Evolutionary conservation across 208 protist species (phyloP).

Genomic region (Trypanosoma avium): DNA sequence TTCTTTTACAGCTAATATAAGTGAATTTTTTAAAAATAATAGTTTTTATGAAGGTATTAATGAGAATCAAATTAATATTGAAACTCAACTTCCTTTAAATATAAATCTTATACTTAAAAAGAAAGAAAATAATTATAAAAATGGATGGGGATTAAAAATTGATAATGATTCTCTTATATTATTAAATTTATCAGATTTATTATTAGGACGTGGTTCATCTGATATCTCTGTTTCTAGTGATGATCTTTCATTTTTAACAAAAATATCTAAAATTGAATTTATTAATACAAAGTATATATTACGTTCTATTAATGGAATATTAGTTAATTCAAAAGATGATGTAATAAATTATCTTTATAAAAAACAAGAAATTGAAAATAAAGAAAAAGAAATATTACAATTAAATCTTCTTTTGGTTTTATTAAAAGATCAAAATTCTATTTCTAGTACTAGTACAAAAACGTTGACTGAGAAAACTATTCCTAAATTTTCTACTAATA

Average conservation of each 20-base stretch:
- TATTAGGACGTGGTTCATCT: neutral
- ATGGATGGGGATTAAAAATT: constrained; percentile 29
- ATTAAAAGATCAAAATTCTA: neutral
- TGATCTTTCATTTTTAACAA: neutral
- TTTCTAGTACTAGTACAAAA: too few relatives aligned
- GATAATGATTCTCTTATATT: constrained; percentile 18
- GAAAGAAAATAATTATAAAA: neutral
- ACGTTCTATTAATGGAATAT: constrained; percentile 10
- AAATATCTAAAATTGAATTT: neutral
- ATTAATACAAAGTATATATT: constrained; percentile 23
- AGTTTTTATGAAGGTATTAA: neutral
- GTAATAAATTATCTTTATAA: constrained; percentile 9
- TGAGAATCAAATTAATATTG: neutral
- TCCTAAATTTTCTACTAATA: neutral
- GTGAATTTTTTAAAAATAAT: neutral
- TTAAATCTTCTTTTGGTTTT: neutral
- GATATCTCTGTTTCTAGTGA: too few relatives aligned
- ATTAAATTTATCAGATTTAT: constrained; percentile 17
- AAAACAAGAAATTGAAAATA: neutral
- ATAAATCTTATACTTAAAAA: constrained; percentile 11
- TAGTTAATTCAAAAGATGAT: constrained; percentile 12
- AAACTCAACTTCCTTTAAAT: neutral
- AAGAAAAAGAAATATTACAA: neutral
- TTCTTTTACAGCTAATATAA: constrained; percentile 16
- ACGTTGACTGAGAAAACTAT: too few relatives aligned